Conservation (phyloP, 176 grass and related monocot species). For the Neostapfia colusana region DNA sequence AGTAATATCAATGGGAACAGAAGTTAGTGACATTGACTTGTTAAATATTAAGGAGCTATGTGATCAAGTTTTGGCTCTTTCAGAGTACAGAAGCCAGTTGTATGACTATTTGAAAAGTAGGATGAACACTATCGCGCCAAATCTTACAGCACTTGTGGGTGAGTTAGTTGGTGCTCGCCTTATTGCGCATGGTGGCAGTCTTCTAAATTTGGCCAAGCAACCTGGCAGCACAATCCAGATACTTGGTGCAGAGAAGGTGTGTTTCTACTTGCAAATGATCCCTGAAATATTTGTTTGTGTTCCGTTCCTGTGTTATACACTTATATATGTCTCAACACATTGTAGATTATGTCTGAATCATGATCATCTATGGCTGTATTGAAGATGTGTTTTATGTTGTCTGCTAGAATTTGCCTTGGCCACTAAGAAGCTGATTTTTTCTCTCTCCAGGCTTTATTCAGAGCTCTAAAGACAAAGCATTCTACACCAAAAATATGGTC, state of each 20-base stretch:
- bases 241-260: conserved; percentile 93
- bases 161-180: conserved; percentile 91
- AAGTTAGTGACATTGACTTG: conserved; percentile 86
- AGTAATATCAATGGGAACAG: conserved; percentile 94
- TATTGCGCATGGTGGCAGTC: conserved; percentile 91
- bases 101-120: conserved; percentile 78
- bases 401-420: neutral
- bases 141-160: conserved; percentile 86
- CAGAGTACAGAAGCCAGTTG: conserved; percentile 87
- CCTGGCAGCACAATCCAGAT: conserved; percentile 97
- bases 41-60: conserved; percentile 80
- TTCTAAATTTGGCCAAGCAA: conserved; percentile 87
- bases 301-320: neutral
- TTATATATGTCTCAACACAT: neutral
- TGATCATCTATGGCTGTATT: neutral
- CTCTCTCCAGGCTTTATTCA: conserved; percentile 73
- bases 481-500: conserved; percentile 90
- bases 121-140: conserved; percentile 95
- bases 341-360: neutral
- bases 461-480: conserved; percentile 91
- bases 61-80: conserved; percentile 88
- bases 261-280: conserved; percentile 42
- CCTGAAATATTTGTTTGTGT: neutral
- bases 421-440: neutral
- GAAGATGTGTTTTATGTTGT: neutral